Conservation (phyloP, 345 rosid genomes). For the Populus deltoides region DNA sequence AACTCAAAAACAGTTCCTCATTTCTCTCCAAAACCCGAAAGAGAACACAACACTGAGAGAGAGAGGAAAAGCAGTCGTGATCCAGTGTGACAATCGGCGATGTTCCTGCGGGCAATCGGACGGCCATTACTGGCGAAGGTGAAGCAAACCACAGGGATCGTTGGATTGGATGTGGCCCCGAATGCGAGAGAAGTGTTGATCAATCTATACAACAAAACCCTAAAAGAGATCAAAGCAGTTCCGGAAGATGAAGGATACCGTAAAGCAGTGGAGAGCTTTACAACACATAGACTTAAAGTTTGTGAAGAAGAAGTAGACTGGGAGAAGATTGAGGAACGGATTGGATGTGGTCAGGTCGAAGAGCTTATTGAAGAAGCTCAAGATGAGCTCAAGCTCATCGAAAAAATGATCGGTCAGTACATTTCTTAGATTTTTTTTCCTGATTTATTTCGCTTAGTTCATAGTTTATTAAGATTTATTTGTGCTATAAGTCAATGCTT, state of each 20-base stretch:
- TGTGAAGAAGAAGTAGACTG: constrained; percentile 83
- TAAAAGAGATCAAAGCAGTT: constrained; percentile 87
- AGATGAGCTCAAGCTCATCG: constrained; percentile 93
- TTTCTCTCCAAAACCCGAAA: neutral
- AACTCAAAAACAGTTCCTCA: neutral
- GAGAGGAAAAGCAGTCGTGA: neutral
- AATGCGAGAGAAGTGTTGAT: constrained; percentile 82
- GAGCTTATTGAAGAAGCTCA: constrained; percentile 94
- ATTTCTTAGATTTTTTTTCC: neutral
- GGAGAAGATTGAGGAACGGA: constrained; percentile 80
- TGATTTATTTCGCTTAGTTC: neutral
- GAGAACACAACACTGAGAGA: neutral
- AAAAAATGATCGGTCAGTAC: constrained; percentile 82
- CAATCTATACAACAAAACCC: constrained; percentile 78
- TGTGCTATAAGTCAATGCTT: neutral
- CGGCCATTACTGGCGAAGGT: constrained; percentile 91
- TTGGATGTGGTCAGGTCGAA: constrained; percentile 97
- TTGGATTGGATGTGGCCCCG: constrained; percentile 90
- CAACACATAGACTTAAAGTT: constrained; percentile 66
- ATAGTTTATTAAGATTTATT: neutral
- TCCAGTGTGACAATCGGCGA: constrained; percentile 14
- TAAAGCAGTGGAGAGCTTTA: constrained; percentile 89
- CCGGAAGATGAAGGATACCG: constrained; percentile 97
- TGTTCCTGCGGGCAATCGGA: constrained; percentile 73
- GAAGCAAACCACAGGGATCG: constrained; percentile 95